Conservation (phyloP, 208 protist genomes). For the Acanthamoeba sp. region DNA sequence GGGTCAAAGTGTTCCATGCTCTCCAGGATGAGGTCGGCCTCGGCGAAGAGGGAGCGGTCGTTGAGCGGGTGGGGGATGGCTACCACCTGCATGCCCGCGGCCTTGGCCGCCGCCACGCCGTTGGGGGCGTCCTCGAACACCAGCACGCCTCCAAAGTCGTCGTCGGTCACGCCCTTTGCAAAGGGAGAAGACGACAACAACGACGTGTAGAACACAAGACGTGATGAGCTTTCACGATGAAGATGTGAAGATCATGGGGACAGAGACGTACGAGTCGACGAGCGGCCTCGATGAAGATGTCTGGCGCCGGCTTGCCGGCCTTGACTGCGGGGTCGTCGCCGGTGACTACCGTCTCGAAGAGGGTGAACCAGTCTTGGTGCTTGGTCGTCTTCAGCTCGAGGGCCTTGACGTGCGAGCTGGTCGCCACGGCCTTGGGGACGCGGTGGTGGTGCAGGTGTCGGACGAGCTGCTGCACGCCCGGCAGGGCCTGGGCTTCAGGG, state of each 20-base stretch:
- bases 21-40: constrained; percentile 48
- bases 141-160: background rate
- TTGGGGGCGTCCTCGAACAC: constrained; percentile 29
- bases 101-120: background rate
- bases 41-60: background rate
- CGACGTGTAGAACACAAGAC: background rate
- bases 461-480: background rate
- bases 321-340: constrained; percentile 77
- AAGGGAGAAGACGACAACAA: background rate
- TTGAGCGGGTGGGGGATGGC: constrained; percentile 28
- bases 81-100: background rate
- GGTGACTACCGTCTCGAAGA: constrained; percentile 56
- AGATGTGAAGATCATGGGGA: too few species aligned
- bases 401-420: background rate
- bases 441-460: constrained; percentile 26
- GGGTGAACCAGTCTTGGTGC: constrained; percentile 74
- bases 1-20: constrained; percentile 32
- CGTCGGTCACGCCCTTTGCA: background rate
- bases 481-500: background rate
- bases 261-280: constrained; percentile 28
- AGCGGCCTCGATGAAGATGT: constrained; percentile 81
- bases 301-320: constrained; percentile 80
- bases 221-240: too few species aligned
- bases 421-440: constrained; percentile 12
- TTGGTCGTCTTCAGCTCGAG: constrained; percentile 71